phyloP scores from a whole-genome alignment of 2,329 filamentous ascomycete species.

The Chrysoporthe cubensis region DNA sequence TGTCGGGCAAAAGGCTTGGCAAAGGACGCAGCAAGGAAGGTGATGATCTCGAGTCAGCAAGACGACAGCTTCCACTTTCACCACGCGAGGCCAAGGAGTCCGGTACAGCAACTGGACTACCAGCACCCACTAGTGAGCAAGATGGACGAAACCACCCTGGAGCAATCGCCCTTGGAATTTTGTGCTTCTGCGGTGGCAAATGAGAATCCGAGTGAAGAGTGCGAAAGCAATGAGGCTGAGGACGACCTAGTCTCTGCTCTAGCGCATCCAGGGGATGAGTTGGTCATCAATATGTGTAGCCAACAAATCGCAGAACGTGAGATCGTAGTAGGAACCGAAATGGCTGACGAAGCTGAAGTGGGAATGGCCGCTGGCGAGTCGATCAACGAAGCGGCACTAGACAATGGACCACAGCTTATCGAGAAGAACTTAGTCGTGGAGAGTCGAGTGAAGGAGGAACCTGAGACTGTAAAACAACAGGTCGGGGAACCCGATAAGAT shows the following conservation, averaged over 20 bases:
- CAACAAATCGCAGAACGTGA: neutral
- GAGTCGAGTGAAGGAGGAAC: neutral
- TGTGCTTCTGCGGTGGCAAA: neutral
- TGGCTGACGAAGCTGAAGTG: neutral
- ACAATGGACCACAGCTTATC: neutral
- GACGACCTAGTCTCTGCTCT: neutral
- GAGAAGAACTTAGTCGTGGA: neutral
- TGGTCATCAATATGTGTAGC: neutral
- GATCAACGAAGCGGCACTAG: neutral
- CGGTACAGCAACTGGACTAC: neutral
- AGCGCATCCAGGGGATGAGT: neutral
- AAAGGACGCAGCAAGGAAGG: neutral
- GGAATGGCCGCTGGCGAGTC: neutral
- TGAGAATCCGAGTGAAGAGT: neutral
- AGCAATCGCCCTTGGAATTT: neutral
- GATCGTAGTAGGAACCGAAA: neutral
- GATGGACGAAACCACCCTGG: neutral
- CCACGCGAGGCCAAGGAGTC: conserved; percentile 26
- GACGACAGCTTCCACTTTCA: conserved; percentile 42
- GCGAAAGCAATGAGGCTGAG: neutral
- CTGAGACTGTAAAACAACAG: neutral
- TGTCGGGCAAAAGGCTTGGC: neutral
- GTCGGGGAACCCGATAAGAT: neutral
- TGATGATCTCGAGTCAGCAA: conserved; percentile 31
- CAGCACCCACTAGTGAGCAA: neutral